Conservation (phyloP, 768 basidiomycete genomes). For the Suillus decipiens region DNA sequence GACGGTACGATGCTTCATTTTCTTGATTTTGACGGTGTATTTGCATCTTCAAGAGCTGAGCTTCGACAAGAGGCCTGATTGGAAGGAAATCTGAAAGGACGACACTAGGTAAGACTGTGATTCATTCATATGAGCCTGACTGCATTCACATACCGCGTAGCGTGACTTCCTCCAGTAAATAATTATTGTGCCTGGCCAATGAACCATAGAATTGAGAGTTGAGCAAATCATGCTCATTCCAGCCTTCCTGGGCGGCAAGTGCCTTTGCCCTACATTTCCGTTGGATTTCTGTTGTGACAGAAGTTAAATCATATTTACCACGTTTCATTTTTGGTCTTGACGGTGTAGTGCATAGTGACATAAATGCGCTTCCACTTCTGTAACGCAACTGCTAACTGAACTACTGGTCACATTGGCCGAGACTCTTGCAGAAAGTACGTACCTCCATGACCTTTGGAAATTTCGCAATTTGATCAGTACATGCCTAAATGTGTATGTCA, state of each 20-base stretch:
- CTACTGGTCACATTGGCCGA: neutral
- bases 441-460: conserved; percentile 17
- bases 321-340: conserved; percentile 12
- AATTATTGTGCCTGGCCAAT: conserved; percentile 40
- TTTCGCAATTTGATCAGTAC: conserved; percentile 9
- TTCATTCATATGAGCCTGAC: neutral
- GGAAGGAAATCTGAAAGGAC: conserved; percentile 21
- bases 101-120: neutral
- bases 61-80: conserved; percentile 26
- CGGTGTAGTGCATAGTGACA: neutral
- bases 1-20: conserved; percentile 28
- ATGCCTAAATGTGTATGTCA: conserved; percentile 7
- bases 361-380: conserved; percentile 30
- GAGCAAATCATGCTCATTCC: conserved; percentile 43
- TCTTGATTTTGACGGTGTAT: conserved; percentile 29
- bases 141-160: conserved; percentile 35
- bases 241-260: conserved; percentile 43
- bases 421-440: neutral
- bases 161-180: conserved; percentile 40
- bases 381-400: conserved; percentile 27
- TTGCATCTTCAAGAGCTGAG: conserved; percentile 29
- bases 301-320: conserved; percentile 21
- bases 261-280: conserved; percentile 33
- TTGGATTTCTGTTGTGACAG: conserved; percentile 22
- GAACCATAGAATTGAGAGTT: conserved; percentile 40